Conservation (phyloP, 2,329 filamentous ascomycete genomes). For the Elsinoe batatas region DNA sequence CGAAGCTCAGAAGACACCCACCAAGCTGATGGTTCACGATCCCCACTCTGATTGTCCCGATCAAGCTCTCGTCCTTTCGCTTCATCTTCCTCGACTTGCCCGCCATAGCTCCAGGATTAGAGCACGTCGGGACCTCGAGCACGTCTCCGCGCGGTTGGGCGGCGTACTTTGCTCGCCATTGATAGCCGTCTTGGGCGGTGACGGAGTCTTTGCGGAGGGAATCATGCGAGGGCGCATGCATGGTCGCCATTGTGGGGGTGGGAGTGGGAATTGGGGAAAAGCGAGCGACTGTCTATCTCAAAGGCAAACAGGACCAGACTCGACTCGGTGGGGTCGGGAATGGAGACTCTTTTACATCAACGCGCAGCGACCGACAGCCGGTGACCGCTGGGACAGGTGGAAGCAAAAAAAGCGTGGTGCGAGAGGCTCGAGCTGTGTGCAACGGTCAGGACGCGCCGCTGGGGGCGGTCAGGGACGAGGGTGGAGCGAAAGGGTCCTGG, state of each 20-base stretch:
- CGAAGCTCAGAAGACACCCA: slow-evolving; percentile 15
- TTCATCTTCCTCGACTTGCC: slow-evolving; percentile 12
- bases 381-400: not conserved
- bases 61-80: slow-evolving; percentile 25
- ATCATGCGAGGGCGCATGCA: not conserved
- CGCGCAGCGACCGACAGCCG: not conserved
- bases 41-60: slow-evolving; percentile 25
- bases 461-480: slow-evolving; percentile 8
- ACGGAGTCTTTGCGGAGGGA: slow-evolving; percentile 12
- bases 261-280: not conserved
- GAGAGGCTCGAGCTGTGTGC: not conserved
- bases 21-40: slow-evolving; percentile 35
- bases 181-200: slow-evolving; percentile 1
- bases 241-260: slow-evolving; percentile 3
- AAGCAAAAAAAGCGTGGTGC: not conserved
- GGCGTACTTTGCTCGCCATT: not conserved
- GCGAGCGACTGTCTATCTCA: not conserved
- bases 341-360: slow-evolving; percentile 8
- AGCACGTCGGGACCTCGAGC: slow-evolving; percentile 9
- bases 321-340: not conserved
- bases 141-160: not conserved
- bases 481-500: slow-evolving; percentile 2
- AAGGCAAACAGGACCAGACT: not conserved
- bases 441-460: slow-evolving; percentile 8
- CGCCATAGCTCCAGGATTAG: slow-evolving; percentile 1